Base-by-base conservation (phyloP, 371 early-diverging fungal species). In the Mucor velutinosus region DNA sequence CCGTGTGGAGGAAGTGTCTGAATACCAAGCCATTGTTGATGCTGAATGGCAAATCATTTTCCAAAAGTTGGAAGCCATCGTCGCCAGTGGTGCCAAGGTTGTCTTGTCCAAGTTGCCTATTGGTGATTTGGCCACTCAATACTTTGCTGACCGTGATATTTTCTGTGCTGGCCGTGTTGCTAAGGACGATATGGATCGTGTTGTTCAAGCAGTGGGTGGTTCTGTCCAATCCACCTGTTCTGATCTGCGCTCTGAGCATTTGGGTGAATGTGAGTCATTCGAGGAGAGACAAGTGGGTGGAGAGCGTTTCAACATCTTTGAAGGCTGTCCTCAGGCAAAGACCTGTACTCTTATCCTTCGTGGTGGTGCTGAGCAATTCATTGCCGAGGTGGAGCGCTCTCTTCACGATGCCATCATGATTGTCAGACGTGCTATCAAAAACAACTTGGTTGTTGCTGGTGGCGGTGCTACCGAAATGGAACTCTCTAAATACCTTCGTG, bases 61-160 rank as follows among this genome's bases (percentile, higher is more conserved):
- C 82, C 96, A 99, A 69, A 99, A 99, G 85, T 87, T 99, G 41
- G 99, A 99, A 71, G 94, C 93, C 57, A 98, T 99, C 76, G 95
- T 97, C 45, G 89, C 92, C 27, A 94, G 96, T 62, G 99, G 99
- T 62, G 99, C 99, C 72, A 97, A 98, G 84, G 99, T 99, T 41
- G 99, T 99, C n/a, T 85, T 99, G 25, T 98, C 99, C 72, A 95
- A 94, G 68, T 85, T 99, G 62, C 98, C 99, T 17, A 99, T 99
- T 75, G 99, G 99, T 74, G 99, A 99, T 81, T 88, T 99, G 73
- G 99, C 99, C 39, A 99, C 99, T 21, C 99, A 99, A 82, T 99
- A 99, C 89, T 99, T 99, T 90, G 99, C 99, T 66, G 99, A 97
- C 78, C 92, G 99, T 60, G 94, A 95, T 76, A 96, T 99, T 73